Conservation (phyloP, 257 asterid genomes). For the Petunia axillaris region DNA sequence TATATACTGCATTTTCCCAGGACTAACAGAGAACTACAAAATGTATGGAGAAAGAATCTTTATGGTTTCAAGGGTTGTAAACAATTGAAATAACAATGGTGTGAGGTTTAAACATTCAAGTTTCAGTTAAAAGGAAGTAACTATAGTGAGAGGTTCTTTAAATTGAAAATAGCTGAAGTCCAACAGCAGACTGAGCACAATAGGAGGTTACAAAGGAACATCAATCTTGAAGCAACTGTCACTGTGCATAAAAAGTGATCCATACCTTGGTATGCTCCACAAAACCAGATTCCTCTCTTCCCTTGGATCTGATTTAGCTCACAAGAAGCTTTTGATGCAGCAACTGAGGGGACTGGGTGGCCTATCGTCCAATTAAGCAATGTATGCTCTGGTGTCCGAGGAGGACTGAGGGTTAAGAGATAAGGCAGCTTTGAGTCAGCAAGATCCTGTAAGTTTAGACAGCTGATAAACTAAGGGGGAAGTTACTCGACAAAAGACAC, state of each 20-base stretch:
- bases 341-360: slow-evolving; percentile 88
- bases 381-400: slow-evolving; percentile 57
- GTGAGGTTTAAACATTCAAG: too few species aligned
- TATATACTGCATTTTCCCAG: not conserved
- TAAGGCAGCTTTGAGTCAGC: slow-evolving; percentile 57
- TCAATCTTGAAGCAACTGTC: not conserved
- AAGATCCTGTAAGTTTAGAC: slow-evolving; percentile 57
- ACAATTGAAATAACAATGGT: too few species aligned
- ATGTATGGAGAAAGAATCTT: too few species aligned
- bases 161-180: too few species aligned
- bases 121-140: too few species aligned
- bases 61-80: too few species aligned
- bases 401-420: slow-evolving; percentile 81
- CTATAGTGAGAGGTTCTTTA: too few species aligned
- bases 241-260: not conserved
- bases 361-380: slow-evolving; percentile 84
- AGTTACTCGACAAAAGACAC: not conserved
- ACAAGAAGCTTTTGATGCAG: slow-evolving; percentile 78
- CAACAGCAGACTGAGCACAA: not conserved
- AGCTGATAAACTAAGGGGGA: not conserved
- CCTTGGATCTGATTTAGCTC: slow-evolving; percentile 80
- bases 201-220: slow-evolving; percentile 9
- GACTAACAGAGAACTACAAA: too few species aligned
- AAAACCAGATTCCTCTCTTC: slow-evolving; percentile 86
- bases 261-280: slow-evolving; percentile 93